Evolutionary conservation across 768 basidiomycete species (phyloP), one percentile per base, ranked within the genome.

Genomic region (Macrolepiota fuliginosa): DNA sequence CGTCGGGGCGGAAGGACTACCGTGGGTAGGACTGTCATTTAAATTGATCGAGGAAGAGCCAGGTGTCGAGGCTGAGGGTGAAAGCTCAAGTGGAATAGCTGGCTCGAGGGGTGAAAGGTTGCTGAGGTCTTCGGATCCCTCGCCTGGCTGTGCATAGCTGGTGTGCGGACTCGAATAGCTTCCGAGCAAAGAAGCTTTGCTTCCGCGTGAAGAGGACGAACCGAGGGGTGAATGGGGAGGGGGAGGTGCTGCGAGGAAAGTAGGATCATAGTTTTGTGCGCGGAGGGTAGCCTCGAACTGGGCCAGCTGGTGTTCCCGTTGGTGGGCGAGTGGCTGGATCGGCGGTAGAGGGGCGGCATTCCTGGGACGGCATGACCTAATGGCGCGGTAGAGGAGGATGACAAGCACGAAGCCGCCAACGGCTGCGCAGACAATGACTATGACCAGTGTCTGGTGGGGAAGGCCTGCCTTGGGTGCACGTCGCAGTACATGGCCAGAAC

Each of bases 301-400:
- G 9, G 79, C 73, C n/a, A 79, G 67, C 56, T 81, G 77, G 32
- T 79, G 80, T 64, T 83, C 80, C 13, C 88, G 80, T 57, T 84
- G 81, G 65, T 84, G 84, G 4, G 87, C 86, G 24, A 89, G 81
- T 15, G 85, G 83, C 64, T 89, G 88, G 11, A 84, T 77, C 13
- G 86, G 88, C 0, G 88, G 89, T 0, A 89, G 76, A 3, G 89
- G 88, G 0, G 69, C 74, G 1, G 77, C 68, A 27, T 69, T 67
- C 17, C 68, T 62, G 25, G 71, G 68, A 27, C 67, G 74, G 15
- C 54, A 65, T 49, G 75, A 74, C 40, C 74, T 73, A 56, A 81
- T 59, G 63, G 79, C 58, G 15, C 76, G 74, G 68, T 70, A 70
- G 50, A 82, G 65, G 60, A 77, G 10, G 62, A 78, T 63, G 62